Percentiles rank a stretch among this genome's conserved stretches.
These are phyloP conservation scores for Cynara cardunculus DNA, from an alignment of 129 eudicot genomes.

Conservation along the genomic window DNA sequence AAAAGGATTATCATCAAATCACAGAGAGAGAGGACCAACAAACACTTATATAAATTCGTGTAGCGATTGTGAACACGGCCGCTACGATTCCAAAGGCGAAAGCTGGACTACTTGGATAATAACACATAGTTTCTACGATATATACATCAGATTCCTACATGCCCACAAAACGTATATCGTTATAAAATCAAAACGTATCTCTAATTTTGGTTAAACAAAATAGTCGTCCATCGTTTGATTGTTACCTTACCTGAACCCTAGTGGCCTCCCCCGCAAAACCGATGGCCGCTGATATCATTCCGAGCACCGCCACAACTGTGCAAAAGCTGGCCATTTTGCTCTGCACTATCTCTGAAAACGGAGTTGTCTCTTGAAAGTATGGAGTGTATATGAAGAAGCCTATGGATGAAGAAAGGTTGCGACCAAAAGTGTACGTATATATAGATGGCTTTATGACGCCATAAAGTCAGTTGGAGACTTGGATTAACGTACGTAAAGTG, in stretches of 20 bases:
- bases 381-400: conserved; percentile 18
- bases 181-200: background rate
- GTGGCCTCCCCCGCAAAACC: conserved; percentile 28
- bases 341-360: conserved; percentile 1
- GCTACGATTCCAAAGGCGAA: conserved; percentile 18
- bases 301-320: conserved; percentile 19
- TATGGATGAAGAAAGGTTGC: conserved; percentile 17
- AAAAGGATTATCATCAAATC: too few relatives aligned
- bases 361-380: background rate
- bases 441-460: conserved; percentile 9
- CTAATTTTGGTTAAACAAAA: background rate
- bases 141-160: conserved; percentile 5
- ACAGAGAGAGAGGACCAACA: too few relatives aligned
- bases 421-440: conserved; percentile 11
- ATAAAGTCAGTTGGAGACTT: background rate
- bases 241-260: conserved; percentile 34
- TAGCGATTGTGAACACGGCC: conserved; percentile 16
- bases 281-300: conserved; percentile 22
- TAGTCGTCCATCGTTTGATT: background rate
- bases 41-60: conserved; percentile 23
- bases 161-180: background rate
- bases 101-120: conserved; percentile 34
- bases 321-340: conserved; percentile 4
- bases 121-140: conserved; percentile 9
- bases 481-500: background rate